Base-by-base conservation (phyloP, 306 rosid genomes). In the Comarum palustre region DNA sequence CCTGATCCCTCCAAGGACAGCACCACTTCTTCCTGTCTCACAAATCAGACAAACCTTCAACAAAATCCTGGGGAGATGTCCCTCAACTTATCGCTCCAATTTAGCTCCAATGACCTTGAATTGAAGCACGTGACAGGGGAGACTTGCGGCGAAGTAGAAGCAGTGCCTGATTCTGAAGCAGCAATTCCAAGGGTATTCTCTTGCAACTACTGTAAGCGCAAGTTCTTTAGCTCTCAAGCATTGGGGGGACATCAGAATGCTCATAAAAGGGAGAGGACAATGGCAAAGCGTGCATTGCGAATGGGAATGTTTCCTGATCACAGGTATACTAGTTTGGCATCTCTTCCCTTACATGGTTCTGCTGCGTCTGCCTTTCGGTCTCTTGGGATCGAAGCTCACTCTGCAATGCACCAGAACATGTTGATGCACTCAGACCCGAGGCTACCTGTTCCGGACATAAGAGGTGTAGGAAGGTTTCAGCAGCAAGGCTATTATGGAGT, bases 211-310 rank as follows among this genome's bases (percentile, higher is more conserved):
- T 92, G 98, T 62, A 66, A 79, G 83, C 86, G 98, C 45, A 90
- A 90, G 75, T 92, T 92, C 90, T 92, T 69, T 41, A 92, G 98
- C 84, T 92, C 98, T 0, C 98, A 92, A 87, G 98, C 98, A 4
- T 75, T 92, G 5, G 98, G 98, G 0, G 98, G 98, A 55, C 98
- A 92, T 45, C 98, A 92, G 74, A 92, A 92, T 69, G 98, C 98
- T 58, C 98, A 92, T 60, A 92, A 90, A 73, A 79, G 98, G 83
- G 98, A 92, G 84, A 81, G 98, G 54, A 88, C 96, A 54, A 88
- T 92, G 92, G 96, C 98, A 0, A 92, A 92, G 59, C 95, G 95
- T 0, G 96, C 90, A 1, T 77, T 90, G 92, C 78, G 92, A 57
- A 82, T 92, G 87, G 95, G 94, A 24, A 85, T 88, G 83, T 87